Conservation (phyloP, 2,329 filamentous ascomycete species). For the Eutypa lata region DNA sequence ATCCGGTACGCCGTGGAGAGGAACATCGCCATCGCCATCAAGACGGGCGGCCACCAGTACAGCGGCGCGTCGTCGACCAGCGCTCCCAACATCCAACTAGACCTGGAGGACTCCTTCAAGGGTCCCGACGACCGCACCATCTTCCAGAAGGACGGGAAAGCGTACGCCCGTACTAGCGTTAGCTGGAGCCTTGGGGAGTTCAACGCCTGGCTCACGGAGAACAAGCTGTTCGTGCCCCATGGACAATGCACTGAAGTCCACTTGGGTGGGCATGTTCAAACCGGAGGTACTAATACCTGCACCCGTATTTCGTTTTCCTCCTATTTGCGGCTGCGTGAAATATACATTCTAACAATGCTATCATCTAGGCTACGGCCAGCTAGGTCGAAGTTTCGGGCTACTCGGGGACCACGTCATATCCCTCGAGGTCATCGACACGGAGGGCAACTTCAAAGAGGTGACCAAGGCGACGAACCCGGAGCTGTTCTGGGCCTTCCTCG, state of each 20-base stretch:
- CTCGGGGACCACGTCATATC: constrained; percentile 51
- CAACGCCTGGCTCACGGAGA: constrained; percentile 37
- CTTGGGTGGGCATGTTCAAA: constrained; percentile 45
- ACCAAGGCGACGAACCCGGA: constrained; percentile 48
- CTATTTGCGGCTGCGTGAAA: background rate
- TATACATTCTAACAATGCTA: constrained; percentile 1
- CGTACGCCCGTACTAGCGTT: constrained; percentile 36
- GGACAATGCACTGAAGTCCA: constrained; percentile 45
- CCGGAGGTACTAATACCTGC: constrained; percentile 36
- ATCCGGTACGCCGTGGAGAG: constrained; percentile 38
- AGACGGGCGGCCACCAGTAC: constrained; percentile 48
- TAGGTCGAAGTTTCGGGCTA: constrained; percentile 48
- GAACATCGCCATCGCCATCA: constrained; percentile 41
- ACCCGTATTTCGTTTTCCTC: no score
- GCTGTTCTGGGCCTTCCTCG: constrained; percentile 57
- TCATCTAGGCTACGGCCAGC: constrained; percentile 37
- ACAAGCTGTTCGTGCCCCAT: constrained; percentile 41
- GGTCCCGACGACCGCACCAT: constrained; percentile 28
- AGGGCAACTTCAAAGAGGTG: constrained; percentile 43
- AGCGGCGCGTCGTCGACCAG: constrained; percentile 45
- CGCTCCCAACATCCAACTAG: constrained; percentile 43
- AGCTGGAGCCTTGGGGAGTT: constrained; percentile 41
- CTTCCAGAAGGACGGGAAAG: constrained; percentile 31
- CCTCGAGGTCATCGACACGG: constrained; percentile 44
- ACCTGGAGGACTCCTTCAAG: constrained; percentile 38